phyloP scores from a whole-genome alignment of 371 early-diverging fungal species.

The Apophysomyces elegans region DNA sequence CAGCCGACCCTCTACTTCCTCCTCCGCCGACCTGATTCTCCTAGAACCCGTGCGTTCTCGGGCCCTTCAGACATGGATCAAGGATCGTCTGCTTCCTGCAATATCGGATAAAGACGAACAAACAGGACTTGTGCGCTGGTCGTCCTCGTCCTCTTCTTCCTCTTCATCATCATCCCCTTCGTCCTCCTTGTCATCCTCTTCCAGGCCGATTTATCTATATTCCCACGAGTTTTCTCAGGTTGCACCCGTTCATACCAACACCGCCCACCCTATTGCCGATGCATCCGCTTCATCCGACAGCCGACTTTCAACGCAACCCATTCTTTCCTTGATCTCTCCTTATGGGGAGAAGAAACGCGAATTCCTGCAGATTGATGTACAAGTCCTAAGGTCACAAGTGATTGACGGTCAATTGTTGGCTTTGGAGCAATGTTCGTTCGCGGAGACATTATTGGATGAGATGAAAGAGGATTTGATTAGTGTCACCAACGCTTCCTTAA shows the following conservation, averaged over 20 bases:
- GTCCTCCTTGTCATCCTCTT: no score
- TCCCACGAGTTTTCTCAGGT: slow-evolving; percentile 45
- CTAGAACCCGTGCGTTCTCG: slow-evolving; percentile 41
- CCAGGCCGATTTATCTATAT: slow-evolving; percentile 37
- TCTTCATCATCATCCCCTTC: neutral
- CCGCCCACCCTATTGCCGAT: neutral
- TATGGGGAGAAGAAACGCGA: slow-evolving; percentile 19
- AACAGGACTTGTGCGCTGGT: slow-evolving; percentile 27
- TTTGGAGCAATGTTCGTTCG: slow-evolving; percentile 30
- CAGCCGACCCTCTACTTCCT: neutral
- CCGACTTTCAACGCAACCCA: neutral
- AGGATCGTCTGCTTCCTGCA: neutral
- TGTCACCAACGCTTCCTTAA: neutral
- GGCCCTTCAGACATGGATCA: slow-evolving; percentile 27
- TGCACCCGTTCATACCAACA: slow-evolving; percentile 23
- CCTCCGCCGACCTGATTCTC: neutral
- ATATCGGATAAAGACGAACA: neutral
- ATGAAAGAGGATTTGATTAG: slow-evolving; percentile 23
- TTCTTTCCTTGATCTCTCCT: slow-evolving; percentile 41
- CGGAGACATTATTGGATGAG: slow-evolving; percentile 19
- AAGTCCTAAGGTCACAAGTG: slow-evolving; percentile 44
- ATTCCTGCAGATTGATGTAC: slow-evolving; percentile 50
- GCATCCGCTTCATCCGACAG: neutral
- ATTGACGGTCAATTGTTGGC: slow-evolving; percentile 37
- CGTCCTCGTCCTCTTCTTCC: slow-evolving; percentile 8